Base-by-base conservation (phyloP, 164 flowering plant species). In the Magnolia kwangsiensis region DNA sequence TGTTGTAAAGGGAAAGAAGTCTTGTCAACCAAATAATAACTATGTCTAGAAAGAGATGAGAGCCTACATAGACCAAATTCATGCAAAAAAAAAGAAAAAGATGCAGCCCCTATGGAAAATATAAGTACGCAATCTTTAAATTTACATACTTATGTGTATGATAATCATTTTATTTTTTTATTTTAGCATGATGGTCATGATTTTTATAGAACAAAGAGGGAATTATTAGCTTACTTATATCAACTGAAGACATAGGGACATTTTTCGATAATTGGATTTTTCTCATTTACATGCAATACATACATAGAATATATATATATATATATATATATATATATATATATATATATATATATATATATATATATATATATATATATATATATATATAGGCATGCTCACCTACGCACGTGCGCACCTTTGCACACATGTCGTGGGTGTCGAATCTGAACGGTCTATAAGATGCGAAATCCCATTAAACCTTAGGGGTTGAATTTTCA, bases 1-100 rank as follows among this genome's bases (percentile, higher is more conserved):
- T 80, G 74, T 27, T 72, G 31, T 31, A 0, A 31, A 31, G 31
- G 27, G 14, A 31, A 29, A 27, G 16, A 14, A 68, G 49, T 31
- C 72, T 85, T 74, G 74, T 84, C 88, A 88, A 85, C 88, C 68
- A 72, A 67, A 72, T 80, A 78, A 85, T 88, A 78, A 85, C 81
- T 63, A 71, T 81, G 88, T 86, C 86, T 79, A 82, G 86, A 81
- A 78, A 82, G 82, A 67, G 81, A 11, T n/a, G 69, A 83, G 79
- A 78, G 68, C 76, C 78, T 71, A 77, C 68, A 77, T 71, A 76
- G 50, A 55, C 45, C 79, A 73, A 77, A 71, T 74, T 72, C 74
- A 78, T 63, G 24, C 74, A 37, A 19, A 31, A 51, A 1, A 24
- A 24, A 24, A 24, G 1, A 24, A 24, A 1, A 29, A 68, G 9